phyloP scores from a whole-genome alignment of 192 early-diverging fungal genomes.

The Gaertneriomyces semiglobifer region DNA sequence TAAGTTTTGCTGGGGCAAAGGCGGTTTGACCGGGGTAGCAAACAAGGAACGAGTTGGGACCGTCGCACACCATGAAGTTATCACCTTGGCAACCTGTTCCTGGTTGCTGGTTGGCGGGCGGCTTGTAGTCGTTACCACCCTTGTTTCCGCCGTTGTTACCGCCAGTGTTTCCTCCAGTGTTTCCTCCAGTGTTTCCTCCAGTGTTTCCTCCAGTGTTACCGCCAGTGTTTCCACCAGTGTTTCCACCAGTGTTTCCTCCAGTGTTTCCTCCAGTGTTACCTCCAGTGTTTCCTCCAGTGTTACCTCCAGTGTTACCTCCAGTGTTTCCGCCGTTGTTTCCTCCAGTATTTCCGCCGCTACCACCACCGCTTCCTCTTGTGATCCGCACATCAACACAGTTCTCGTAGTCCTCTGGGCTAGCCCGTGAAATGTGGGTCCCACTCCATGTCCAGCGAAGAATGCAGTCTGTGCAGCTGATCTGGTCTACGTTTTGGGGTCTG shows the following conservation, averaged over 20 bases:
- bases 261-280: not conserved
- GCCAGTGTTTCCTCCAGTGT: not conserved
- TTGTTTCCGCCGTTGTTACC: not conserved
- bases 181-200: not conserved
- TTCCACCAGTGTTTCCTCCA: not conserved
- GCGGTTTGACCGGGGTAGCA: slow-evolving; percentile 18
- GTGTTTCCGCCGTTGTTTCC: not conserved
- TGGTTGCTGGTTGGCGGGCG: not conserved
- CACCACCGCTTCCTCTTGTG: not conserved
- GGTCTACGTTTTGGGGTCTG: slow-evolving; percentile 30
- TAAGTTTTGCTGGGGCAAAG: not conserved
- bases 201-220: not conserved
- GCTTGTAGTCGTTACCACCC: not conserved
- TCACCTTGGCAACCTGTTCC: slow-evolving; percentile 22
- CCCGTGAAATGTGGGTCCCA: slow-evolving; percentile 23
- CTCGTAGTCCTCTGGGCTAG: slow-evolving; percentile 31
- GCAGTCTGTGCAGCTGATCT: slow-evolving; percentile 38
- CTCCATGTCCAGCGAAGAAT: slow-evolving; percentile 38
- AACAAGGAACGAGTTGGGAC: not conserved
- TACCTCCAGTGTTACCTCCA: not conserved
- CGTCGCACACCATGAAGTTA: slow-evolving; percentile 15
- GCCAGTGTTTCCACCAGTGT: not conserved
- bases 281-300: not conserved
- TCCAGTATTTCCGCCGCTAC: not conserved
- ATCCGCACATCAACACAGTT: slow-evolving; percentile 33